These are phyloP conservation scores for Aspergillus puulaauensis DNA, from an alignment of 2,329 filamentous ascomycete species.

Conservation along the genomic window DNA sequence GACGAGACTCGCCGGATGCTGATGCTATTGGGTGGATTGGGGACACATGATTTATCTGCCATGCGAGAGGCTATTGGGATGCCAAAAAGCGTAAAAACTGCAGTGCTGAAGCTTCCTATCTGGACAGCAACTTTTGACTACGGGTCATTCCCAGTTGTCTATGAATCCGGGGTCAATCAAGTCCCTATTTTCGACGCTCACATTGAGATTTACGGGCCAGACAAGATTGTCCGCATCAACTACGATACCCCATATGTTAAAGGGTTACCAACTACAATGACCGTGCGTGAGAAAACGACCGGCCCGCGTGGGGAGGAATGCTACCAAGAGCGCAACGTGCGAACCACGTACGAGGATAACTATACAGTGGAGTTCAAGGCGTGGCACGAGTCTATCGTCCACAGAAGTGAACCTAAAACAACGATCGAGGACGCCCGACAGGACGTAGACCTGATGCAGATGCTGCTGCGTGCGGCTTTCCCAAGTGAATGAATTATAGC, in stretches of 20 bases:
- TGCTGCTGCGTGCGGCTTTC: constrained; percentile 19
- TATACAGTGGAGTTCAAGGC: constrained; percentile 46
- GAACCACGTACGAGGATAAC: constrained; percentile 50
- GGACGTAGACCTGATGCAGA: constrained; percentile 41
- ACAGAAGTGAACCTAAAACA: constrained; percentile 43
- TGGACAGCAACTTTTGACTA: constrained; percentile 35
- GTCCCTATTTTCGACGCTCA: constrained; percentile 43
- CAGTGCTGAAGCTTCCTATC: constrained; percentile 17
- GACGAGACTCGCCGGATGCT: constrained; percentile 30
- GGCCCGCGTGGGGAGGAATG: constrained; percentile 25
- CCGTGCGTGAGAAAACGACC: constrained; percentile 43
- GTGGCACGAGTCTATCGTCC: constrained; percentile 37
- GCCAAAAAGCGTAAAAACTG: constrained; percentile 45
- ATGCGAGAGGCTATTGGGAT: constrained; percentile 56
- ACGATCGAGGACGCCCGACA: constrained; percentile 42
- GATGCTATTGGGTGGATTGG: constrained; percentile 40
- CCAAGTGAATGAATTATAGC: background rate
- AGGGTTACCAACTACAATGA: constrained; percentile 54
- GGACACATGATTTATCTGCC: constrained; percentile 53
- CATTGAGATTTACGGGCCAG: constrained; percentile 48
- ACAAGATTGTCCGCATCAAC: constrained; percentile 54
- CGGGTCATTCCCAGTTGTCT: constrained; percentile 51
- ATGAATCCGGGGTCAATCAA: constrained; percentile 56
- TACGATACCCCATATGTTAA: constrained; percentile 62
- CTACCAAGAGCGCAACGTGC: constrained; percentile 41